phyloP scores from a whole-genome alignment of 805 yeast genomes.

The Starmerella vitae region DNA sequence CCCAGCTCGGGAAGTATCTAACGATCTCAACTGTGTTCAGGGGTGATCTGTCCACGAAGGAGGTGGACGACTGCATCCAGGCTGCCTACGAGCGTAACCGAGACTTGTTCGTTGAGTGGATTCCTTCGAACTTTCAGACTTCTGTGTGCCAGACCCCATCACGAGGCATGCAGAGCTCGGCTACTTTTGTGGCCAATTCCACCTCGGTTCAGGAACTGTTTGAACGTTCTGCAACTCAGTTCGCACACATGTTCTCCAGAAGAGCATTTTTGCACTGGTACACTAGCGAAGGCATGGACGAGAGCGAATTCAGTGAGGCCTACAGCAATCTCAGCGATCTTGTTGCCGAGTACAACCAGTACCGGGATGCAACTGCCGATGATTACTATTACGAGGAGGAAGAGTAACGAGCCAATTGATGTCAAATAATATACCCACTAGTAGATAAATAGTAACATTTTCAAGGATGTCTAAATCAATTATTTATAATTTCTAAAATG shows the following conservation, averaged over 20 bases:
- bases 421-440: too few species aligned
- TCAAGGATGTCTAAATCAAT: too few species aligned
- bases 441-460: too few species aligned
- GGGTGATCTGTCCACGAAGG: slow-evolving; percentile 86
- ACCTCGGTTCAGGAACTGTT: slow-evolving; percentile 89
- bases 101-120: slow-evolving; percentile 85
- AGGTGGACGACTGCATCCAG: slow-evolving; percentile 88
- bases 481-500: too few species aligned
- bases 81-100: slow-evolving; percentile 75
- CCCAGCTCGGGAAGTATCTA: slow-evolving; percentile 80
- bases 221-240: slow-evolving; percentile 81
- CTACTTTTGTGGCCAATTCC: slow-evolving; percentile 88
- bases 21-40: slow-evolving; percentile 91
- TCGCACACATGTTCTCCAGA: slow-evolving; percentile 84
- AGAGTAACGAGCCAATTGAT: too few species aligned
- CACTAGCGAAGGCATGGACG: slow-evolving; percentile 93
- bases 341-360: slow-evolving; percentile 84
- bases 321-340: slow-evolving; percentile 85
- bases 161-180: slow-evolving; percentile 71
- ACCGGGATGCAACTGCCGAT: slow-evolving; percentile 73
- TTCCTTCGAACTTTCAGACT: slow-evolving; percentile 91
- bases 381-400: slow-evolving; percentile 62
- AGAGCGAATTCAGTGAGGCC: slow-evolving; percentile 87
- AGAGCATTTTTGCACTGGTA: slow-evolving; percentile 96
- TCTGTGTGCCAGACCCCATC: slow-evolving; percentile 92